Base-by-base conservation (phyloP, 2,329 filamentous ascomycete species). In the Escovopsis sp. region DNA sequence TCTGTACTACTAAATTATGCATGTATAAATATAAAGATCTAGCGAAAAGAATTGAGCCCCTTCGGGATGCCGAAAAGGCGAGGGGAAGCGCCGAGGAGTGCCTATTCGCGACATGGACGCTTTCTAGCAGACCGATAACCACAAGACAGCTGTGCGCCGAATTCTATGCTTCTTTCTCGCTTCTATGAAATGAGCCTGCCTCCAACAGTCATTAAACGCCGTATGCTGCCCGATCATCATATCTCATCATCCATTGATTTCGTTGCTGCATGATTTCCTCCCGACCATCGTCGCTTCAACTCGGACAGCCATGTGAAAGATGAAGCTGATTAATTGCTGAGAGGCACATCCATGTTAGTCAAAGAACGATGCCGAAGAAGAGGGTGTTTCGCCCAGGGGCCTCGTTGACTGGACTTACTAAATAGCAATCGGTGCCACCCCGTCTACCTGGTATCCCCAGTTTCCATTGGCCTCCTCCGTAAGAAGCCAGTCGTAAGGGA, bases 381-480 rank as follows among this genome's bases (percentile, higher is more conserved):
- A 30, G 11, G 60, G 30, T 12, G 14, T n/a, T 33, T 10, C 25
- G 24, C 6, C n/a, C 12, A 11, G 6, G 13, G 15, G 14, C 16
- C 16, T 11, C 15, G 2, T 35, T 2, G 7, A 14, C 20, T 32
- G 31, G 27, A 30, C 82, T 79, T 71, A 86, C 84, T 98, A 98
- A 55, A 98, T 96, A 65, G 95, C 87, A 63, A 98, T 70, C 43
- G 91, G 91, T 53, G 91, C 93, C 57, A 98, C 81, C 60, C 93
- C 82, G 60, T 98, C 91, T 43, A 96, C 85, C 56, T 89, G 86
- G 63, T 94, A 96, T 47, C 95, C 74, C 91, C 91, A 98, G 57
- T 95, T 94, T 43, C 87, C 85, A 50, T 86, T 88, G 55, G 80
- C 77, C 66, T 96, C 91, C 64, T 96, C 91, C 43, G 81, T 83